These are phyloP conservation scores for Populus ilicifolia DNA, from an alignment of 345 rosid species.

Conservation along the genomic window DNA sequence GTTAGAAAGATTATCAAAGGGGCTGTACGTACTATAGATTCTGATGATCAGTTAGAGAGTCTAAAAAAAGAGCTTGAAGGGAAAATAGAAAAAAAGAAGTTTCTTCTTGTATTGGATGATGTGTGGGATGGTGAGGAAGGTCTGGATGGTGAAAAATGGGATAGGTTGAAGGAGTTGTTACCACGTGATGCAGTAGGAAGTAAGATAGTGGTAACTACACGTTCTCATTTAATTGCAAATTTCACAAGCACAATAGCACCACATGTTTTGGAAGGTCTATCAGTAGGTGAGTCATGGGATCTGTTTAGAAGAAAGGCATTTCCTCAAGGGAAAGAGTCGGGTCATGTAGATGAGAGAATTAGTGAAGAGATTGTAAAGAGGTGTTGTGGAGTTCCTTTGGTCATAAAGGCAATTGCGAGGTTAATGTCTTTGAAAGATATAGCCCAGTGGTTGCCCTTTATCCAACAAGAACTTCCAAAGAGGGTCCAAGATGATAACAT, in stretches of 20 bases:
- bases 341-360: not conserved
- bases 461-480: not conserved
- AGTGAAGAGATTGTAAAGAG: not conserved
- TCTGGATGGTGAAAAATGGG: not conserved
- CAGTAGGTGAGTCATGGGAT: not conserved
- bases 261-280: not conserved
- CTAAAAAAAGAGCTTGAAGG: not conserved
- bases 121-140: slow-evolving; percentile 8
- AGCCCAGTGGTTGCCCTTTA: slow-evolving; percentile 8
- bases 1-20: not conserved
- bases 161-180: too few relatives aligned
- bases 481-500: not conserved
- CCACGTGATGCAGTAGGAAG: slow-evolving; percentile 4
- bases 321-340: not conserved
- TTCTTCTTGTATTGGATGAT: slow-evolving; percentile 23
- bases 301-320: not conserved
- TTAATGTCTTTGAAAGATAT: not conserved
- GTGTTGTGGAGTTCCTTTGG: not conserved
- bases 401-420: not conserved
- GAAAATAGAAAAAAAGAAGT: not conserved
- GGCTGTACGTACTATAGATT: not conserved
- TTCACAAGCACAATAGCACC: not conserved
- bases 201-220: not conserved
- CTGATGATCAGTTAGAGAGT: not conserved
- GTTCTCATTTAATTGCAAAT: not conserved